Evolutionary conservation across 805 yeast species (phyloP).

Genomic region (Wickerhamomyces bovis): DNA sequence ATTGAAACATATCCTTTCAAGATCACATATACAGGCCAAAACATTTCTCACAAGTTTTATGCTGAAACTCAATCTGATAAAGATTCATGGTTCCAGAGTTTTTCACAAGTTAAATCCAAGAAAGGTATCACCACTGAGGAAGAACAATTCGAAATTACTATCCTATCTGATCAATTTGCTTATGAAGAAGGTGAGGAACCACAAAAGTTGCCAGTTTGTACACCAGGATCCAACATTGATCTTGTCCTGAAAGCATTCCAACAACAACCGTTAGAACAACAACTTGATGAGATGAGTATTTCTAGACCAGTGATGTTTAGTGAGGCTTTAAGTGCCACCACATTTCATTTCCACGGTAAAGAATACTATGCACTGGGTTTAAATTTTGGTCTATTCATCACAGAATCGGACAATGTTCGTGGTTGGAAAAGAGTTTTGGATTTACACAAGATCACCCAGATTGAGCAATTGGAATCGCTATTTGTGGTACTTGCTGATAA

Average conservation of each 20-base stretch:
- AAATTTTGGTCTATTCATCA: slow-evolving; percentile 54
- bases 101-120: slow-evolving; percentile 40
- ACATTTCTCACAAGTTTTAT: slow-evolving; percentile 45
- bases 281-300: slow-evolving; percentile 22
- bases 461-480: slow-evolving; percentile 55
- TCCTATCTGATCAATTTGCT: slow-evolving; percentile 57
- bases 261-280: slow-evolving; percentile 21
- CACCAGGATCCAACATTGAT: slow-evolving; percentile 47
- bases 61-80: slow-evolving; percentile 45
- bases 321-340: slow-evolving; percentile 37
- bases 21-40: slow-evolving; percentile 52
- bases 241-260: slow-evolving; percentile 30
- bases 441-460: slow-evolving; percentile 45
- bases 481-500: slow-evolving; percentile 54
- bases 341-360: slow-evolving; percentile 40
- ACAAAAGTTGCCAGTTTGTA: slow-evolving; percentile 45
- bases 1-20: slow-evolving; percentile 35
- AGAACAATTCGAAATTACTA: slow-evolving; percentile 49
- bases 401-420: slow-evolving; percentile 22
- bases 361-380: slow-evolving; percentile 53
- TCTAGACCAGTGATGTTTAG: slow-evolving; percentile 30
- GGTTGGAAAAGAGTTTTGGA: slow-evolving; percentile 57
- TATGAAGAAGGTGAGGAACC: slow-evolving; percentile 52
- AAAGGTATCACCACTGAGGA: slow-evolving; percentile 33
- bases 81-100: slow-evolving; percentile 49